Conservation (phyloP, 768 basidiomycete genomes). For the Dioszegia crocea region DNA sequence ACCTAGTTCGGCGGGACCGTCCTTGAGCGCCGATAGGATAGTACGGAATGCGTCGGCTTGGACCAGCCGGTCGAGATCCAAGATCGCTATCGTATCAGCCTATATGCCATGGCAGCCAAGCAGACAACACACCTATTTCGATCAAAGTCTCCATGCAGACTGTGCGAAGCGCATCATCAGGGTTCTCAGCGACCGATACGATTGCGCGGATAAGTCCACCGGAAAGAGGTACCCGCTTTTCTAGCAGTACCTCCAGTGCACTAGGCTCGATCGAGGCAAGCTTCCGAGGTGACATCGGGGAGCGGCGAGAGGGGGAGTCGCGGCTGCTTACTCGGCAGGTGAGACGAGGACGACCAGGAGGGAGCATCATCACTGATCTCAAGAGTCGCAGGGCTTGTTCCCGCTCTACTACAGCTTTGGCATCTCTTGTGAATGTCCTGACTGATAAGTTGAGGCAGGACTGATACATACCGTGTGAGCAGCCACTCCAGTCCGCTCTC, state of each 20-base stretch:
- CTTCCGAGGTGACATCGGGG: slow-evolving; percentile 1
- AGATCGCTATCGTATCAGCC: slow-evolving; percentile 60
- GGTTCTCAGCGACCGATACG: slow-evolving; percentile 87
- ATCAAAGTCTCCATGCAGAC: slow-evolving; percentile 80
- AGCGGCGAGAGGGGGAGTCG: background rate
- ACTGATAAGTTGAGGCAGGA: background rate
- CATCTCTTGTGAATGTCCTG: slow-evolving; percentile 80
- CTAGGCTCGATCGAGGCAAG: background rate
- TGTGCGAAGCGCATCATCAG: slow-evolving; percentile 79
- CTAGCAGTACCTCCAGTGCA: slow-evolving; percentile 12
- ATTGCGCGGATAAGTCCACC: slow-evolving; percentile 64
- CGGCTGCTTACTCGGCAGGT: background rate
- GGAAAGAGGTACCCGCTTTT: slow-evolving; percentile 26
- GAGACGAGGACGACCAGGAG: slow-evolving; percentile 37
- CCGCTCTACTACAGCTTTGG: slow-evolving; percentile 67
- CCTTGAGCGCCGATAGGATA: slow-evolving; percentile 78
- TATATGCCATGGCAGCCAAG: background rate
- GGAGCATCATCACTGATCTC: slow-evolving; percentile 72
- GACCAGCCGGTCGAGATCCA: slow-evolving; percentile 77
- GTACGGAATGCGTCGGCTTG: slow-evolving; percentile 79
- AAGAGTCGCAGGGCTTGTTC: slow-evolving; percentile 90
- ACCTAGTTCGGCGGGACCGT: slow-evolving; percentile 76
- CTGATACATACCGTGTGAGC: slow-evolving; percentile 67
- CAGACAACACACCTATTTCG: slow-evolving; percentile 64
- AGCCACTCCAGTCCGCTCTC: slow-evolving; percentile 77